phyloP scores from a whole-genome alignment of 1,284 basidiomycete species.

The Tranzscheliella williamsii region DNA sequence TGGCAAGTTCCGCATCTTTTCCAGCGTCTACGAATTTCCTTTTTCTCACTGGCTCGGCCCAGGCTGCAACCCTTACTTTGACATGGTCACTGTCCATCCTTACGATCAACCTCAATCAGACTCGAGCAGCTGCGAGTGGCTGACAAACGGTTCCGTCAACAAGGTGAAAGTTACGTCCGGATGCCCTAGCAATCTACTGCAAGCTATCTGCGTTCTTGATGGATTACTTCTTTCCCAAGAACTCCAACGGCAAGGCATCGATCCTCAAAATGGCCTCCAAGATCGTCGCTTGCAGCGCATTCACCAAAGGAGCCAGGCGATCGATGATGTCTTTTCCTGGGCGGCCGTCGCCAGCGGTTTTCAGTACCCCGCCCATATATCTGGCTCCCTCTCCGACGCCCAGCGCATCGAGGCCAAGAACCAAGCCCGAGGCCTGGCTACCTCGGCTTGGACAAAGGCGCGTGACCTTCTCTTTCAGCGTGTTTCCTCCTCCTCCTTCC shows the following conservation, averaged over 20 bases:
- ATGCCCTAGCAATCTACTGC: not conserved
- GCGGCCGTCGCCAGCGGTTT: constrained; percentile 1
- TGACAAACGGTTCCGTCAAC: constrained; percentile 2
- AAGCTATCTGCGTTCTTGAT: constrained; percentile 2
- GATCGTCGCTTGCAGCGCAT: not conserved
- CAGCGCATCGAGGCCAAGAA: too few relatives aligned
- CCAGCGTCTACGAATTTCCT: constrained; percentile 7
- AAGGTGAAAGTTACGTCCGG: not conserved
- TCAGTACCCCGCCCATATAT: constrained; percentile 2
- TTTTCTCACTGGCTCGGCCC: constrained; percentile 7
- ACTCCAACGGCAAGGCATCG: not conserved
- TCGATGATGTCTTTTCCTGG: constrained; percentile 3
- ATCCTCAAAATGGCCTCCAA: not conserved
- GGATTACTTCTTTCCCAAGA: constrained; percentile 1
- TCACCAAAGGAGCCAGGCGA: constrained; percentile 1
- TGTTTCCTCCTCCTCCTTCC: too few relatives aligned
- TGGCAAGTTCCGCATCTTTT: too few relatives aligned
- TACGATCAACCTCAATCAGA: constrained; percentile 1
- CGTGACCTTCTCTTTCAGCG: too few relatives aligned
- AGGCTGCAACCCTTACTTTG: constrained; percentile 5
- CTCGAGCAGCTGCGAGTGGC: not conserved
- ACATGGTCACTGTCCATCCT: not conserved
- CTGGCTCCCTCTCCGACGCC: too few relatives aligned
- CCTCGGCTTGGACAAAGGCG: too few relatives aligned
- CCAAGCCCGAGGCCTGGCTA: too few relatives aligned